Base-by-base conservation (phyloP, 2,329 filamentous ascomycete species). In the Amphichorda felina region DNA sequence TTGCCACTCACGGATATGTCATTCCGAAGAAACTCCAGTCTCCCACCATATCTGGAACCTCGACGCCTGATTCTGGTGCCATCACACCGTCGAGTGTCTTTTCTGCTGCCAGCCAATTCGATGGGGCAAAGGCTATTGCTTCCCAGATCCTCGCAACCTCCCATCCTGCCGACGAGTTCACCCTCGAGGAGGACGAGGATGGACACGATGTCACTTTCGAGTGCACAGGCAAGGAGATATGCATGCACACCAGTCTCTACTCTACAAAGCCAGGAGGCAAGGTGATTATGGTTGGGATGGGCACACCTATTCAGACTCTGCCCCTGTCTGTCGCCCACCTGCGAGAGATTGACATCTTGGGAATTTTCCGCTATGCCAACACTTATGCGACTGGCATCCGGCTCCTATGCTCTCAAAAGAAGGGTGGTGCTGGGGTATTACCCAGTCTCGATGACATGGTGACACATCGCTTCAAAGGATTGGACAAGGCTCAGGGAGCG, bases 241-340 rank as follows among this genome's bases (percentile, higher is more conserved):
- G 81, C 51, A 77, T 84, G 59, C 81, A 85, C 51, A 79, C 79
- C 2, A 70, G 75, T n/a, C 72, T 87, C 15, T 86, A 81, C 45
- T 78, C 78, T 3, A 78, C 80, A 8, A 68, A 68, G 39, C 68
- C 81, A 0, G 82, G 82, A 18, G 82, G 82, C 14, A 79, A 78
- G 46, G 66, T 86, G 33, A 69, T 87, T 53, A 76, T 87, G 53
- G 80, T 88, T 17, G 82, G 82, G 36, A 87, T 87, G 82, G 82
- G 82, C 26, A 82, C 73, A 5, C 81, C 82, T 0, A 71, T 85
- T 35, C 80, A 86, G 53, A 85, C 79, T 0, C 64, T 87, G 2
- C 81, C 81, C 2, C 62, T 88, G 31, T 82, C 76, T 7, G 77
- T 79, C 5, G 81, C 81, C 3, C 79, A 82, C 27, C 62, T 85